Conservation (phyloP, 768 basidiomycete species). For the Kwoniella dejecticola region DNA sequence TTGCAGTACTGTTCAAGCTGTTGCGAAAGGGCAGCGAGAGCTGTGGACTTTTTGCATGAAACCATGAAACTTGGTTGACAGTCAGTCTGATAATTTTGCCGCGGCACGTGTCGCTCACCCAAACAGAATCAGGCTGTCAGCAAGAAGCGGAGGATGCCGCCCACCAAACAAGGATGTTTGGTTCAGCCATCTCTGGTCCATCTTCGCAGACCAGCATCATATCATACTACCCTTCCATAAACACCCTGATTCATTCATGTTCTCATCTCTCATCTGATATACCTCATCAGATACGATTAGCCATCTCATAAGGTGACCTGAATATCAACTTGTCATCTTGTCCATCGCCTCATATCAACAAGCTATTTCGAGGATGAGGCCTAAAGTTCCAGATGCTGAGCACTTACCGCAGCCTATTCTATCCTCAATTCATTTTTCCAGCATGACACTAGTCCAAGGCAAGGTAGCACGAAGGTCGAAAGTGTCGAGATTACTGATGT, state of each 20-base stretch:
- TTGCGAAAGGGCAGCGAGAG: too few relatives aligned
- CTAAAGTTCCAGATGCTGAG: background rate
- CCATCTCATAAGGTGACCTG: background rate
- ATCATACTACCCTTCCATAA: background rate
- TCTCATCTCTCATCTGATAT: conserved; percentile 7
- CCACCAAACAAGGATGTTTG: background rate
- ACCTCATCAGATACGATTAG: background rate
- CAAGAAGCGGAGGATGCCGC: background rate
- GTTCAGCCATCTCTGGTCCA: conserved; percentile 13
- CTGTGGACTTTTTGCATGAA: background rate
- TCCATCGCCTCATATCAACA: too few relatives aligned
- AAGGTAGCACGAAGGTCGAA: background rate
- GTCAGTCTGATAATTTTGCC: conserved; percentile 8
- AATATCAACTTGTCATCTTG: background rate
- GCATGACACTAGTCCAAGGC: background rate
- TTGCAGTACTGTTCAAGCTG: too few relatives aligned
- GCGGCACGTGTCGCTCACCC: background rate
- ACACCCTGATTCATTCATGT: conserved; percentile 5
- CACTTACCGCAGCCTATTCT: conserved; percentile 5
- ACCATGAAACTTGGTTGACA: background rate
- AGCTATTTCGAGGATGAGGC: too few relatives aligned
- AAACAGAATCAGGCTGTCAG: conserved; percentile 2
- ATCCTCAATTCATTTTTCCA: background rate
- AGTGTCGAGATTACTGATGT: too few relatives aligned
- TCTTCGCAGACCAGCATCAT: background rate